Evolutionary conservation across 2,329 filamentous ascomycete genomes (phyloP), one percentile per base, ranked within the genome.

Genomic region (Penicillium sp.): DNA sequence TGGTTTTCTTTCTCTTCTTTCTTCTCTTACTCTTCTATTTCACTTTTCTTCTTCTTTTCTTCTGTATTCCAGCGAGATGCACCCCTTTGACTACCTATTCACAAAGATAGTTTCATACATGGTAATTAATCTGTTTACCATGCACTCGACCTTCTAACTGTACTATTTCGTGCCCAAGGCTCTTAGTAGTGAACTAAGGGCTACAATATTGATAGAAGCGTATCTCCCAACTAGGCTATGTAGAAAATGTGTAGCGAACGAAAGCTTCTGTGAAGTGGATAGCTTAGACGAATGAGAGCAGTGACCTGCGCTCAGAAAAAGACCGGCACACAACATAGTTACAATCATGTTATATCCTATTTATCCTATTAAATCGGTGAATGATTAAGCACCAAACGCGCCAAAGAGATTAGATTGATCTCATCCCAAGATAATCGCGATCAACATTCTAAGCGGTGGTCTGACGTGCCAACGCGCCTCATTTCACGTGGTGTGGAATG

Each of bases 401-500:
- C 21, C 19, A n/a, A 14, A 50, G 8, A 37, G 50, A 45, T 53
- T 16, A 53, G 39, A 33, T 45, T 19, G 27, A 53, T 45, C 11
- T 45, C 42, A 25, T 29, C n/a, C 10, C 14, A 37, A 46, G 42
- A 43, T 52, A 26, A 52, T 33, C 50, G 8, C 23, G 27, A 43
- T 53, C 50, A 25, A 53, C 50, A 45, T 46, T 53, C 50, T 43
- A 31, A 7, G 29, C n/a, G 11, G 26, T 31, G 29, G 31, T 39
- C 42, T 31, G 37, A 45, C 42, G 29, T 53, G 19, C 50, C 50
- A 26, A 53, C 50, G 50, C 50, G 50, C 50, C 23, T 25, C 14
- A 7, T 29, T 14, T 57, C 61, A 62, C 61, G 61, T 62, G 60
- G 58, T 29, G 16, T 48, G 52, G 55, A 53, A 58, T 55, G 55